phyloP scores from a whole-genome alignment of 306 rosid genomes.

The Fagus sylvatica region DNA sequence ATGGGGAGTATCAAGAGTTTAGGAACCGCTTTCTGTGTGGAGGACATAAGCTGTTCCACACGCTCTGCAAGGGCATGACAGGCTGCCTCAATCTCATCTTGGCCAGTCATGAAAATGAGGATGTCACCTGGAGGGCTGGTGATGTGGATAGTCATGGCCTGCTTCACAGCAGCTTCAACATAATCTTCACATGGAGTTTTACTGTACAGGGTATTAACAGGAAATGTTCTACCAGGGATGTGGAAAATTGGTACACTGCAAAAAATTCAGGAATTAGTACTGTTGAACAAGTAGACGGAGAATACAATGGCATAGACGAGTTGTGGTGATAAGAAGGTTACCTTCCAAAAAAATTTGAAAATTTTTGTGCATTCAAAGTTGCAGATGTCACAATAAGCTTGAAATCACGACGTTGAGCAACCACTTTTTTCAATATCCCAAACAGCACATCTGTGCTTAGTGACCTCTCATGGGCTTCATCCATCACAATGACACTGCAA shows the following conservation, averaged over 20 bases:
- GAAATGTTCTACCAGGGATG: conserved; percentile 99
- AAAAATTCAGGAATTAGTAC: conserved; percentile 21
- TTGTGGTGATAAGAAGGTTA: conserved; percentile 29
- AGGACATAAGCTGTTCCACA: conserved; percentile 76
- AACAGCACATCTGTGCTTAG: conserved; percentile 91
- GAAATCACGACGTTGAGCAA: conserved; percentile 93
- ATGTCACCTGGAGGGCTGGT: conserved; percentile 95
- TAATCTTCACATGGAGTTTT: conserved; percentile 96
- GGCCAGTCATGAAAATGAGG: conserved; percentile 98
- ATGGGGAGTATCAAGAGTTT: conserved; percentile 93
- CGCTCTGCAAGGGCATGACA: conserved; percentile 94
- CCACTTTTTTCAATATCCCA: conserved; percentile 94
- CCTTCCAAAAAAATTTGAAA: conserved; percentile 97
- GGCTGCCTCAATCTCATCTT: conserved; percentile 99
- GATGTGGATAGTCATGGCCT: conserved; percentile 98
- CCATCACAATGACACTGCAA: conserved; percentile 95
- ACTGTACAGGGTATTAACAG: conserved; percentile 79
- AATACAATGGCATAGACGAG: not conserved
- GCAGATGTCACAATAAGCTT: conserved; percentile 97
- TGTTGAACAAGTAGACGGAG: conserved; percentile 16
- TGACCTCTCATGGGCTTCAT: conserved; percentile 98
- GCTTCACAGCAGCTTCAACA: conserved; percentile 97
- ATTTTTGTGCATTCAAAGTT: conserved; percentile 87
- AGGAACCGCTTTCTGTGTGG: conserved; percentile 74
- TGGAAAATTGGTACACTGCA: conserved; percentile 88